These are phyloP conservation scores for Annulohypoxylon truncatum DNA, from an alignment of 2,329 filamentous ascomycete genomes.

Conservation along the genomic window DNA sequence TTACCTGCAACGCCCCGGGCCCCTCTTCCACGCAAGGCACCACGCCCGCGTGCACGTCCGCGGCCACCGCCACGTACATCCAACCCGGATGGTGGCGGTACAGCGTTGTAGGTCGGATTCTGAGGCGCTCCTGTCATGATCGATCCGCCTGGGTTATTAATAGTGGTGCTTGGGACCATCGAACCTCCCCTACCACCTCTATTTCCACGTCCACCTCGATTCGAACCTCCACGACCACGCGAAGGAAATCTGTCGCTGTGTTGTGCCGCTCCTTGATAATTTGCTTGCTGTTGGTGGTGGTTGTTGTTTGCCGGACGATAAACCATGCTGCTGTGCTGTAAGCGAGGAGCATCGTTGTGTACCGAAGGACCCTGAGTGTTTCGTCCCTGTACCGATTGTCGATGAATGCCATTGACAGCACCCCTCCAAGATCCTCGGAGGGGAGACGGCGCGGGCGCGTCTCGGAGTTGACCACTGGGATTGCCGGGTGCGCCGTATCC, in stretches of 20 bases:
- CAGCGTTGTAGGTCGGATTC: constrained; percentile 61
- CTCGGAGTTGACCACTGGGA: constrained; percentile 71
- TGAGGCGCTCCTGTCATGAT: constrained; percentile 23
- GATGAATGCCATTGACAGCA: constrained; percentile 61
- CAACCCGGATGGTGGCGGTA: constrained; percentile 70
- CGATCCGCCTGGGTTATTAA: constrained; percentile 1
- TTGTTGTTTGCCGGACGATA: constrained; percentile 57
- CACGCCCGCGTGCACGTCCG: constrained; percentile 47
- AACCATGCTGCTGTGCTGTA: constrained; percentile 65
- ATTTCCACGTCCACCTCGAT: constrained; percentile 35
- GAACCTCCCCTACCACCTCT: constrained; percentile 39
- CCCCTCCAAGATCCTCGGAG: constrained; percentile 69
- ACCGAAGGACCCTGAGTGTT: constrained; percentile 46
- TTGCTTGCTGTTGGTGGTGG: constrained; percentile 25
- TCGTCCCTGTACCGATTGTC: constrained; percentile 54
- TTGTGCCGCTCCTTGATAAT: constrained; percentile 27
- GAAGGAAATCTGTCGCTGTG: constrained; percentile 49
- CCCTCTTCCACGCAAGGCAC: constrained; percentile 39
- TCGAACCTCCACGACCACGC: constrained; percentile 47
- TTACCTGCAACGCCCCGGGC: constrained; percentile 28
- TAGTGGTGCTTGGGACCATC: constrained; percentile 3
- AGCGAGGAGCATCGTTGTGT: constrained; percentile 55
- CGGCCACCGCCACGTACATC: constrained; percentile 56
- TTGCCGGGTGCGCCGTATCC: constrained; percentile 53
- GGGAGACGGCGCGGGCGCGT: constrained; percentile 66